A percentile compares a stretch with the other conserved stretches of the same genome.
Conservation (phyloP, 164 flowering plant genomes). For the Liquidambar formosana region DNA sequence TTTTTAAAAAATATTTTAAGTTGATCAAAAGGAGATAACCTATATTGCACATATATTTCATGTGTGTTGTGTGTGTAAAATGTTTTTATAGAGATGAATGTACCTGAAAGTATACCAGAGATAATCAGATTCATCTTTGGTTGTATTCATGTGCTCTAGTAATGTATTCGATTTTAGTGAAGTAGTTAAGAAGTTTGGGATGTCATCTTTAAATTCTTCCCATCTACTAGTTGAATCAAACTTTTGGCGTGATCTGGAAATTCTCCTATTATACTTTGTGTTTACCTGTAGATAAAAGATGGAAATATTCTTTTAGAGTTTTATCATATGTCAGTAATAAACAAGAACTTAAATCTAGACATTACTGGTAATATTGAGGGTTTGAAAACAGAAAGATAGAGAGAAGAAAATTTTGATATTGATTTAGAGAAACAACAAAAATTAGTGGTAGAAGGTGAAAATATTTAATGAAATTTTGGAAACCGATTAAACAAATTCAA, state of each 20-base stretch:
- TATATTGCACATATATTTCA: too few species aligned
- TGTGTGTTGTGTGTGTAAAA: not conserved
- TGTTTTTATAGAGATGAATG: not conserved
- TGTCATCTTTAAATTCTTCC: slow-evolving; percentile 36
- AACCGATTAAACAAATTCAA: too few species aligned
- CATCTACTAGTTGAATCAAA: slow-evolving; percentile 28
- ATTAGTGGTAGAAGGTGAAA: too few species aligned
- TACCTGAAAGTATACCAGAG: slow-evolving; percentile 72
- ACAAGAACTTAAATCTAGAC: too few species aligned
- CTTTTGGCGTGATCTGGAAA: slow-evolving; percentile 5
- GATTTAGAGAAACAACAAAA: too few species aligned
- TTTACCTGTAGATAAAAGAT: slow-evolving; percentile 9
- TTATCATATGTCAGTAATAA: too few species aligned
- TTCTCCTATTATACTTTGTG: slow-evolving; percentile 4
- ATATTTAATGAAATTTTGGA: too few species aligned
- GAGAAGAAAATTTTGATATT: too few species aligned
- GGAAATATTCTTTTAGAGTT: not conserved
- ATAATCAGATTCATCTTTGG: slow-evolving; percentile 57
- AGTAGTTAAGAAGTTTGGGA: slow-evolving; percentile 35
- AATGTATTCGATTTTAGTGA: slow-evolving; percentile 21
- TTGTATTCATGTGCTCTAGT: slow-evolving; percentile 48
- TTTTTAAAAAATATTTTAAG: too few species aligned
- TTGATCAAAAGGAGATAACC: too few species aligned
- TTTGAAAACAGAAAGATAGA: too few species aligned
- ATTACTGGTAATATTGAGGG: too few species aligned